Evolutionary conservation across 768 basidiomycete species (phyloP).

Genomic region (Rhodotorula toruloides): DNA sequence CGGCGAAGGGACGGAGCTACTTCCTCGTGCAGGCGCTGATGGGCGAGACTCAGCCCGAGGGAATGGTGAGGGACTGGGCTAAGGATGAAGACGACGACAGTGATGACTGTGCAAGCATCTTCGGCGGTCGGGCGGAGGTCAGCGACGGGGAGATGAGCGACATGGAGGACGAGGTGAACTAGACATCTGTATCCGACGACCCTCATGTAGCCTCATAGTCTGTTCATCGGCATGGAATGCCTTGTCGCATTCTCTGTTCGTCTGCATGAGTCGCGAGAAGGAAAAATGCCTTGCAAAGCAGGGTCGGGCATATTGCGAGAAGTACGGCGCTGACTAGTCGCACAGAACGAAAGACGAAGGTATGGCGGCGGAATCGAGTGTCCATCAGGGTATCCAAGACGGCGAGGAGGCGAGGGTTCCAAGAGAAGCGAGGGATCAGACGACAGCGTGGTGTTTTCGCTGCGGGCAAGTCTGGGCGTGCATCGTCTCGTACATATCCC

Average conservation of each 20-base stretch:
- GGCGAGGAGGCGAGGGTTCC: not conserved
- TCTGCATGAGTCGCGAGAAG: too few species aligned
- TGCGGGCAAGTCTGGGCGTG: constrained; percentile 2
- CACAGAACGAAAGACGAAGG: constrained; percentile 6
- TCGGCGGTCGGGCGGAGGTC: constrained; percentile 16
- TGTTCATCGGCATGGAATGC: too few species aligned
- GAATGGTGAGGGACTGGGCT: constrained; percentile 39
- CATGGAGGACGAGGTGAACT: constrained; percentile 36
- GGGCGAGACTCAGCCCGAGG: constrained; percentile 33
- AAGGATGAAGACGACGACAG: constrained; percentile 38
- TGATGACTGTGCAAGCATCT: constrained; percentile 32
- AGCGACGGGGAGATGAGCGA: not conserved
- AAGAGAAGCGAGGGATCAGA: not conserved
- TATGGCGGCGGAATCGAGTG: not conserved
- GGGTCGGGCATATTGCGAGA: too few species aligned
- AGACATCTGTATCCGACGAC: too few species aligned
- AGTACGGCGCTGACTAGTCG: too few species aligned
- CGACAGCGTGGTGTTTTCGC: not conserved
- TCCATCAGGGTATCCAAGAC: not conserved
- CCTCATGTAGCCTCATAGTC: too few species aligned
- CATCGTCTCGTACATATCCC: constrained; percentile 2
- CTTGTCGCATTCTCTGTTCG: too few species aligned
- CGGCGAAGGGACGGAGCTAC: constrained; percentile 16
- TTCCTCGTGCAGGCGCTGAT: constrained; percentile 34
- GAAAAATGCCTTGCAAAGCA: too few species aligned